Conservation (phyloP, 23 red algal genomes). For the Rhodosorus marinus region DNA sequence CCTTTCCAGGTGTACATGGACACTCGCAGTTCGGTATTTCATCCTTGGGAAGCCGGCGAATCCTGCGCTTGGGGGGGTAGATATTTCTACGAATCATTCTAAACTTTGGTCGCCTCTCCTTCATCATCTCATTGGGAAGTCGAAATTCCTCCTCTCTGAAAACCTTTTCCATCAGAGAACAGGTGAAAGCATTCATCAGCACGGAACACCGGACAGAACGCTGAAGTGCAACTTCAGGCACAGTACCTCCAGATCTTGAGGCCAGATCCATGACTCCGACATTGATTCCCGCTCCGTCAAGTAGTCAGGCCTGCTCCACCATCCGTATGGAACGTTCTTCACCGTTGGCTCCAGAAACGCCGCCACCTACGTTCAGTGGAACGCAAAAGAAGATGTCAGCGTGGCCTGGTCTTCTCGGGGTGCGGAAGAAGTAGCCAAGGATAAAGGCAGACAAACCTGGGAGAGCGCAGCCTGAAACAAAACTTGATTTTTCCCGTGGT, state of each 20-base stretch:
- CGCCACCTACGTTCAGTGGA: background rate
- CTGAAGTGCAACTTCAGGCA: too few species aligned
- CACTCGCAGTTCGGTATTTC: background rate
- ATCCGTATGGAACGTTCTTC: background rate
- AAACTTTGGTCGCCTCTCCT: too few species aligned
- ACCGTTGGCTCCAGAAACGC: background rate
- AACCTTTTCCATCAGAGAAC: too few species aligned
- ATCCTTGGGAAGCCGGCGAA: background rate
- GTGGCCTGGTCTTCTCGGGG: background rate
- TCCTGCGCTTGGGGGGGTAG: too few species aligned
- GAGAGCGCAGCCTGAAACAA: background rate
- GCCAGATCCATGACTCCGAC: too few species aligned
- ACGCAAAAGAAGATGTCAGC: background rate
- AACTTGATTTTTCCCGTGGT: background rate
- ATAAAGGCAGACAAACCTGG: background rate
- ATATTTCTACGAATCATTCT: too few species aligned
- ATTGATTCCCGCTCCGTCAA: background rate
- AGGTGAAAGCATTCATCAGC: too few species aligned
- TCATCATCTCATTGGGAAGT: too few species aligned
- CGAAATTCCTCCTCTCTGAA: too few species aligned
- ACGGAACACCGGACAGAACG: too few species aligned
- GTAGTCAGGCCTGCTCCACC: background rate
- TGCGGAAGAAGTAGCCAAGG: background rate
- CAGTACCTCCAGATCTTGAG: too few species aligned
- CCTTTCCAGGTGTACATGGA: background rate